These are phyloP conservation scores for Colletotrichum sp. DNA, from an alignment of 2,329 filamentous ascomycete species.

Conservation along the genomic window DNA sequence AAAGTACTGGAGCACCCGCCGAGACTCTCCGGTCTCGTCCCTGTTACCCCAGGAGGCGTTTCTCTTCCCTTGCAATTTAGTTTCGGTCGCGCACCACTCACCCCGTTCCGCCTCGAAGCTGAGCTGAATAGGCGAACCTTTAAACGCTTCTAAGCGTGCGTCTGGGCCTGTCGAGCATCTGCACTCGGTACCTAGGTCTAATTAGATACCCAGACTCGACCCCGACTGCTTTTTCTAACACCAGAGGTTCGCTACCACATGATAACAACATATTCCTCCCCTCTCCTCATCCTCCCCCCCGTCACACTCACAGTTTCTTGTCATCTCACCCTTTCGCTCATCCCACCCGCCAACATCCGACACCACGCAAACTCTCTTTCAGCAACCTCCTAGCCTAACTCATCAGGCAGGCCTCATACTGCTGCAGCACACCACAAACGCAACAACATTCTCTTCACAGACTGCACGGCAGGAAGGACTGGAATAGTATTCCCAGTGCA, in stretches of 20 bases:
- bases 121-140: not conserved
- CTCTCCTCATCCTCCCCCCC: not conserved
- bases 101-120: not conserved
- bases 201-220: constrained; percentile 6
- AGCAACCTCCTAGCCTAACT: not conserved
- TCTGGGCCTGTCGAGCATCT: not conserved
- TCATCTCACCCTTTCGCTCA: constrained; percentile 19
- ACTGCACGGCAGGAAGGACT: not conserved
- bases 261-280: constrained; percentile 9
- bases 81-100: not conserved
- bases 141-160: not conserved
- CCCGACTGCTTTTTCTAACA: not conserved
- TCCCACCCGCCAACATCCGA: constrained; percentile 17
- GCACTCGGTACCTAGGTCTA: not conserved
- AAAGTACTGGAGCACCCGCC: constrained; percentile 19
- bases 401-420: constrained; percentile 3
- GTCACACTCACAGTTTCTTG: constrained; percentile 20
- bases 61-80: constrained; percentile 8
- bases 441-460: not conserved
- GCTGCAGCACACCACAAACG: not conserved
- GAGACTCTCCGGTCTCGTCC: constrained; percentile 8
- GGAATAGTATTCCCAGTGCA: not conserved
- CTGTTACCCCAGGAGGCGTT: not conserved
- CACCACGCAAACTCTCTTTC: constrained; percentile 12
- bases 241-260: constrained; percentile 16